Evolutionary conservation across 2,329 filamentous ascomycete species (phyloP).

Genomic region (Aspergillaceae sp.): DNA sequence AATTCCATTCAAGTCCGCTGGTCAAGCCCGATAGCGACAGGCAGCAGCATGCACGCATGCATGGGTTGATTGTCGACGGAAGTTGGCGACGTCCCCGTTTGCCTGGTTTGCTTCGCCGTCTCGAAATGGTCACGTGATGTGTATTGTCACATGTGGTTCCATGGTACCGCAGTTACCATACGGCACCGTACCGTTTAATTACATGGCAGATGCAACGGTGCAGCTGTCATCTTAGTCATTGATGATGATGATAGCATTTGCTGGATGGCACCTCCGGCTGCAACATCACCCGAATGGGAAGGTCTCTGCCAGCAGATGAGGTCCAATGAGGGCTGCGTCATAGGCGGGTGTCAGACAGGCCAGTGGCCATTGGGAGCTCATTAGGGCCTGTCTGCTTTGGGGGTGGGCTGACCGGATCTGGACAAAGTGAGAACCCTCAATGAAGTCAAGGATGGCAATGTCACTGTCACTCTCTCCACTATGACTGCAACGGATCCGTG

Average conservation of each 20-base stretch:
- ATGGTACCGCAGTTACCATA: too few relatives aligned
- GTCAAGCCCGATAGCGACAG: background rate
- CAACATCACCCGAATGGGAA: background rate
- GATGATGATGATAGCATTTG: background rate
- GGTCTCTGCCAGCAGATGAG: too few relatives aligned
- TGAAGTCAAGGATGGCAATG: background rate
- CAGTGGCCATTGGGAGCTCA: too few relatives aligned
- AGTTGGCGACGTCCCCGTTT: background rate
- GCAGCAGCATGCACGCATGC: background rate
- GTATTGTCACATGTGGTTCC: too few relatives aligned
- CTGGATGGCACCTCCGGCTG: background rate
- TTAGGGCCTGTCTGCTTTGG: too few relatives aligned
- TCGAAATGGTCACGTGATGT: too few relatives aligned
- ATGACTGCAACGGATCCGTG: constrained; percentile 1
- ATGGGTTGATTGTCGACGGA: too few relatives aligned
- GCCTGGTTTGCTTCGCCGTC: background rate
- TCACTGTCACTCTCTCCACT: background rate
- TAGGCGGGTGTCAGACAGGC: too few relatives aligned
- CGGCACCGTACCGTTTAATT: background rate
- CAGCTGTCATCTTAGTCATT: background rate
- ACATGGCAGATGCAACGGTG: background rate
- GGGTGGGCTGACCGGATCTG: too few relatives aligned
- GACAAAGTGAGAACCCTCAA: background rate
- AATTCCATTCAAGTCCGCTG: too few relatives aligned
- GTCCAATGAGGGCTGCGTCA: too few relatives aligned